These are phyloP conservation scores for Fonsecaea erecta DNA, from an alignment of 2,329 filamentous ascomycete genomes.

Conservation along the genomic window DNA sequence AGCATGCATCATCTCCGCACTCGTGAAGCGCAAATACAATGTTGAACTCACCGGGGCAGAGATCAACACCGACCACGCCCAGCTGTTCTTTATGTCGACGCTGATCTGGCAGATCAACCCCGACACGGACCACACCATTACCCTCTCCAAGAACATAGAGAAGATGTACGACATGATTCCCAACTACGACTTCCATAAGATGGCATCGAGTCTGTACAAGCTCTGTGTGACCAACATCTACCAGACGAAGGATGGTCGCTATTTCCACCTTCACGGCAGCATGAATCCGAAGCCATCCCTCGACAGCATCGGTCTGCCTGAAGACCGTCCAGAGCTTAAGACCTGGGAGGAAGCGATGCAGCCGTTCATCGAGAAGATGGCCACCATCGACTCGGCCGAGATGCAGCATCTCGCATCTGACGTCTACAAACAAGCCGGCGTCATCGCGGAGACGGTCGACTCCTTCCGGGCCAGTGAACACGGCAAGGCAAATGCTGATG, in stretches of 20 bases:
- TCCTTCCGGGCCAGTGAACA: conserved; percentile 49
- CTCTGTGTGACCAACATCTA: conserved; percentile 51
- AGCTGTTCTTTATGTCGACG: conserved; percentile 51
- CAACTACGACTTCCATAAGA: conserved; percentile 69
- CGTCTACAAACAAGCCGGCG: conserved; percentile 48
- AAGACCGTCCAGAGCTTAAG: conserved; percentile 38
- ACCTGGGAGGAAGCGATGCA: conserved; percentile 42
- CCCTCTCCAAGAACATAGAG: conserved; percentile 31
- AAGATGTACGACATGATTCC: conserved; percentile 45
- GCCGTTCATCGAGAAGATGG: conserved; percentile 44
- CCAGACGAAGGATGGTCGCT: conserved; percentile 51
- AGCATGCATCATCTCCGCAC: conserved; percentile 51
- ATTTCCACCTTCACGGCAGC: conserved; percentile 54
- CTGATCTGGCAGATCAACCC: conserved; percentile 44
- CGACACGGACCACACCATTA: conserved; percentile 38
- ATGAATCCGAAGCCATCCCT: conserved; percentile 55
- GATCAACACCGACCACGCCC: conserved; percentile 56
- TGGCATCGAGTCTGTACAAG: conserved; percentile 55
- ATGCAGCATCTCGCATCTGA: conserved; percentile 47
- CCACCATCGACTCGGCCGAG: conserved; percentile 42
- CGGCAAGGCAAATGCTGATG: conserved; percentile 49
- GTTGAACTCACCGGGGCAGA: conserved; percentile 46
- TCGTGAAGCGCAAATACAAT: conserved; percentile 55
- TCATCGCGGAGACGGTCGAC: conserved; percentile 46
- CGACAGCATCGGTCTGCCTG: conserved; percentile 44